Base-by-base conservation (phyloP, 2,329 filamentous ascomycete species). In the Corynespora cassiicola region DNA sequence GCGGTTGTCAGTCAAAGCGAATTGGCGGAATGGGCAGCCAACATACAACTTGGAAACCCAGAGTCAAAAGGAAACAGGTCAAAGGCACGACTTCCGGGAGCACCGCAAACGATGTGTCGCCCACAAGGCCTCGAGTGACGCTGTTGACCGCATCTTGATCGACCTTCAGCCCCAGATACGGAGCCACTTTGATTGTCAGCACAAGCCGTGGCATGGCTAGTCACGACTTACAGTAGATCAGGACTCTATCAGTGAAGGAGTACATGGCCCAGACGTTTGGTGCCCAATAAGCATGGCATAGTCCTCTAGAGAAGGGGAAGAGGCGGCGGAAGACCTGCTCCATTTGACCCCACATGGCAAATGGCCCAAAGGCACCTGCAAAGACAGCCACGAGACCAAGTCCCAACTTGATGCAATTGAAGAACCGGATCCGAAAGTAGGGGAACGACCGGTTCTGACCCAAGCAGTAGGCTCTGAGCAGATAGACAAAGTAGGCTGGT, bases 261-360 rank as follows among this genome's bases (percentile, higher is more conserved):
- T 99, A 99, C 64, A 97, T 80, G 0, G 94, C 92, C 94, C 94
- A 99, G 2, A 96, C 75, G 54, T 99, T 99, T 0, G 94, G 91
- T 9, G 94, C 94, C 94, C 94, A 99, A 68, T 99, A 99, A 1
- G 94, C 94, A 73, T 99, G 94, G 65, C 92, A 97, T 4, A 99
- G 75, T 0, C 94, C 94, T 43, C 94, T 80, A 1, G 90, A 90
- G 67, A 99, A 99, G 1, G 94, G 94, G 58, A 99, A 99, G 7
- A 99, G 74, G 22, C 94, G 81, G 61, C 84, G 86, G 43, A 94
- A 70, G 15, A 99, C 76, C 71, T 97, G 94, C 9, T 86, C 81
- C 11, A 96, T 81, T 69, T 97, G 94, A 7, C 81, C 83, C 81
- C 86, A 86, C 42, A 84, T 76, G 4, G 80, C 84, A 69, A 97